Base-by-base conservation (phyloP, 331 rosid species). In the Saraca asoca region DNA sequence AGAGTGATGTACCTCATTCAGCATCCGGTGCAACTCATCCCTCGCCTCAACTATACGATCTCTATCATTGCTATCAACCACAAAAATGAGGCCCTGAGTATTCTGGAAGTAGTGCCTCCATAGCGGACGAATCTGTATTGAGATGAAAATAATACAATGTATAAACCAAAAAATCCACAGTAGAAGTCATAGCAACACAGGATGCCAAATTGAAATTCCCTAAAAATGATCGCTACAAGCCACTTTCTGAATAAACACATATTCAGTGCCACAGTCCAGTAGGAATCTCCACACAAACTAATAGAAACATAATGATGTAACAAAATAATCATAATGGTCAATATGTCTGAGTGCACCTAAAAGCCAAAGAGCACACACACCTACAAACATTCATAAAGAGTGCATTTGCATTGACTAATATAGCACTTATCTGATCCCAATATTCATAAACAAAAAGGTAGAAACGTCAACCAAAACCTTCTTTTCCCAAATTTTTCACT, bases 21-120 rank as follows among this genome's bases (percentile, higher is more conserved):
- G 80, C 98, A 92, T 92, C 77, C 98, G 77, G 79, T 92, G 98
- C 82, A 91, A 80, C 75, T 91, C 97, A 82, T 91, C 97, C 82
- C 97, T 88, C 61, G 97, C 97, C 78, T 91, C 97, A 58, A 89
- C 90, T 70, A 87, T 85, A 50, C 98, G 91, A 79, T 89, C 98
- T 76, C 96, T 85, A 51, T 91, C 98, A 79, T 91, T 91, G 84
- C 96, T 88, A 82, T 91, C 98, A 74, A 91, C 98, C 83, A 91
- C 96, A 79, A 91, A 91, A 56, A 88, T 89, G 66, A 91, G 98
- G 68, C 98, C 98, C 80, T 91, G 98, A 3, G 98, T 91, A 81
- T 91, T 91, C 86, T 91, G 98, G 92, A 91, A 91, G 82, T 91
- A 91, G 84, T 91, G 98, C 91, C 98, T 91, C 98, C 98, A 91